Evolutionary conservation across 2,329 filamentous ascomycete genomes (phyloP).

Genomic region (Didymella lethalis): DNA sequence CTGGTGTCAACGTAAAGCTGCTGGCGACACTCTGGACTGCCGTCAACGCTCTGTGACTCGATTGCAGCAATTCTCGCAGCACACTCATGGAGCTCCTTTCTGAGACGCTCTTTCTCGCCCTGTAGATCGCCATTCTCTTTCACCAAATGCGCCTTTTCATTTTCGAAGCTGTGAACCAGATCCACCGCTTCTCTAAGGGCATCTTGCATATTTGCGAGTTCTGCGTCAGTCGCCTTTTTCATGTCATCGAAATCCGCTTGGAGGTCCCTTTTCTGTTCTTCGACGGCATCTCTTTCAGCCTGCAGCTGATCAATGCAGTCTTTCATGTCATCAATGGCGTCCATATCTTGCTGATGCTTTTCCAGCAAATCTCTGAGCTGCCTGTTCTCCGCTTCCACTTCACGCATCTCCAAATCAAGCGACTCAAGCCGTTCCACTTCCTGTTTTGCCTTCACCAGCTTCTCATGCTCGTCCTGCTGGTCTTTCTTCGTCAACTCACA

Average conservation of each 20-base stretch:
- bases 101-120: constrained; percentile 35
- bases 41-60: constrained; percentile 29
- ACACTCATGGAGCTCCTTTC: constrained; percentile 35
- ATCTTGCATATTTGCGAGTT: constrained; percentile 37
- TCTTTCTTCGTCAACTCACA: constrained; percentile 42
- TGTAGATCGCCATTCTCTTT: constrained; percentile 38
- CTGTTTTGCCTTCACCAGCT: constrained; percentile 35
- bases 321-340: constrained; percentile 20
- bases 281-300: constrained; percentile 28
- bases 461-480: constrained; percentile 41
- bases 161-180: constrained; percentile 40
- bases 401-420: constrained; percentile 37
- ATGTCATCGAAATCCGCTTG: constrained; percentile 17
- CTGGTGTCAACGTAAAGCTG: constrained; percentile 34
- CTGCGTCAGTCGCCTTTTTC: constrained; percentile 37
- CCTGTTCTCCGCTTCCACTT: constrained; percentile 39
- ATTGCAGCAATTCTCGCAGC: constrained; percentile 29
- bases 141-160: constrained; percentile 32
- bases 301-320: constrained; percentile 29
- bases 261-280: constrained; percentile 34
- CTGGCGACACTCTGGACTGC: constrained; percentile 27
- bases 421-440: constrained; percentile 39
- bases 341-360: constrained; percentile 31
- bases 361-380: constrained; percentile 32
- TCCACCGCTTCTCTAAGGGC: constrained; percentile 47